These are phyloP conservation scores for Saprolegnia diclina DNA, from an alignment of 352 stramenopile species.

Conservation along the genomic window DNA sequence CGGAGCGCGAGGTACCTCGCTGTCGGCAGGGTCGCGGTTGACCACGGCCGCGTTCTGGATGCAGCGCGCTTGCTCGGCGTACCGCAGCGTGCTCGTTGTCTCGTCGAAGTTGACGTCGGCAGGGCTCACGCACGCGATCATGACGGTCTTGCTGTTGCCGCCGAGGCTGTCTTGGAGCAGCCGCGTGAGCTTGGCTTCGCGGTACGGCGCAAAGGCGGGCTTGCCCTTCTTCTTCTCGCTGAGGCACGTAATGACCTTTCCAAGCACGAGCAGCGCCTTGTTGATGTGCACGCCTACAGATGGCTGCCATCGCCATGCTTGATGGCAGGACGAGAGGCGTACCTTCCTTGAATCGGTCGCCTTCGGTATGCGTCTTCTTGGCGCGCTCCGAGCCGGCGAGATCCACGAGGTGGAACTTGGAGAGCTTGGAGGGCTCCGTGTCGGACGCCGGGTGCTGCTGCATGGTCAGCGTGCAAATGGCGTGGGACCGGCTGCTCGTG, in stretches of 20 bases:
- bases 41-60: slow-evolving; percentile 97
- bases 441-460: slow-evolving; percentile 45
- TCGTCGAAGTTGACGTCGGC: slow-evolving; percentile 87
- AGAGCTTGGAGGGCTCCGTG: slow-evolving; percentile 41
- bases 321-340: slow-evolving; percentile 30
- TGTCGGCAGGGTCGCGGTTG: slow-evolving; percentile 92
- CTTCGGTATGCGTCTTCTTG: slow-evolving; percentile 82
- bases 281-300: slow-evolving; percentile 86
- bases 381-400: slow-evolving; percentile 92
- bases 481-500: slow-evolving; percentile 80
- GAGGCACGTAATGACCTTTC: slow-evolving; percentile 93
- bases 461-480: slow-evolving; percentile 85
- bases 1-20: slow-evolving; percentile 29
- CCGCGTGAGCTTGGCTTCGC: slow-evolving; percentile 88
- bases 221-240: slow-evolving; percentile 69
- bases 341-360: slow-evolving; percentile 87
- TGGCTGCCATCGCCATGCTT: neutral
- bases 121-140: slow-evolving; percentile 83
- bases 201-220: slow-evolving; percentile 75
- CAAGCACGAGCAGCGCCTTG: slow-evolving; percentile 88
- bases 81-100: slow-evolving; percentile 94
- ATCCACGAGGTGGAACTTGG: slow-evolving; percentile 94
- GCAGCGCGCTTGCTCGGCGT: slow-evolving; percentile 95
- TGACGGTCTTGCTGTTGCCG: slow-evolving; percentile 88
- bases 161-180: slow-evolving; percentile 84